Base-by-base conservation (phyloP, 1,284 basidiomycete genomes). In the Rhodotorula sp. region DNA sequence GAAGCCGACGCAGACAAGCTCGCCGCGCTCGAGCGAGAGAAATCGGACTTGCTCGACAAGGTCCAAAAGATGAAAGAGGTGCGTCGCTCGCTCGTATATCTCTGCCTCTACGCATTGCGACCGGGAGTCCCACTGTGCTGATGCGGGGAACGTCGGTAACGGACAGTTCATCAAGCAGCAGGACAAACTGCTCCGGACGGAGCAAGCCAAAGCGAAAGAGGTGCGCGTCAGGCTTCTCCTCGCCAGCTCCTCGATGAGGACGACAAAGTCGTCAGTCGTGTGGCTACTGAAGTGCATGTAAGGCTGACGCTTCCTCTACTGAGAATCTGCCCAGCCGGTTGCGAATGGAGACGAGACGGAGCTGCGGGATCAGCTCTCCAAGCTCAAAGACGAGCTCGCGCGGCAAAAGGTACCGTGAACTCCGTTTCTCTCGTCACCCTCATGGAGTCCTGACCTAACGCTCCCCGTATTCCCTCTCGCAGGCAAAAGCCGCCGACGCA, bases 91-190 rank as follows among this genome's bases (percentile, higher is more conserved):
- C 23, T 16, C 54, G 1, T 23, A 38, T 15, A 19, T 21, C 18
- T 16, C 34, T 34, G 5, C 45, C 54, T 69, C 10, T 45, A 10
- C 10, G 38, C 12, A 43, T 12, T 43, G 38, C 38, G 38, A 43
- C 38, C 1, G 23, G 21, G 21, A 8, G 21, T 21, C 21, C 14
- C 43, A 56, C 55, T 79, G n/a, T 75, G 6, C n/a, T 49, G 26
- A 26, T 8, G n/a, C n/a, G n/a, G n/a, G n/a, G n/a, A n/a, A n/a
- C n/a, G n/a, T n/a, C 34, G 23, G 7, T 7, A 21, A 16, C 26
- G 60, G 50, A 23, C 77, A 93, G 89, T 94, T 95, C 81, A 94
- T 97, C 84, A 92, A 92, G 81, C 86, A 89, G 64, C 94, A 97
- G 81, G 93, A 95, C 83, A 91, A 91, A 76, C 83, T 93, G 47